Evolutionary conservation across 148 eudicot species (phyloP).

Genomic region (Cornus kousa): DNA sequence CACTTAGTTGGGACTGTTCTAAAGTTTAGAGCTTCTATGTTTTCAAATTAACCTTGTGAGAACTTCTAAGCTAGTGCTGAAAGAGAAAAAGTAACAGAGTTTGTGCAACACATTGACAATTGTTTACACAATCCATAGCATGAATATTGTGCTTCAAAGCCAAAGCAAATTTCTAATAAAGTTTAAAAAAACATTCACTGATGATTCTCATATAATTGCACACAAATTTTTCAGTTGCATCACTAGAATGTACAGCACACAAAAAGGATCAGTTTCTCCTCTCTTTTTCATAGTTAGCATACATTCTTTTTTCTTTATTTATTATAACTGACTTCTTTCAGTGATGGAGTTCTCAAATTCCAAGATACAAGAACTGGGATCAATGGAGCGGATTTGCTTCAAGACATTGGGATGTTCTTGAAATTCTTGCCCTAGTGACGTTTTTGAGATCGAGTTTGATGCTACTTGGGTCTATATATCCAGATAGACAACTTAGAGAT

Average conservation of each 20-base stretch:
- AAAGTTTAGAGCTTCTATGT: not conserved
- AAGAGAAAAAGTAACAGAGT: no score
- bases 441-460: no score
- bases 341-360: not conserved
- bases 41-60: not conserved
- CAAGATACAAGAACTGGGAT: not conserved
- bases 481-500: no score
- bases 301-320: not conserved
- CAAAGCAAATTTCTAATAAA: not conserved
- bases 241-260: not conserved
- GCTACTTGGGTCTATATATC: no score
- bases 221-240: not conserved
- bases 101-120: not conserved
- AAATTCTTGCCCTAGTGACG: no score
- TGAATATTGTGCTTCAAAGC: not conserved
- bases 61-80: not conserved
- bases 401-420: no score
- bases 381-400: no score
- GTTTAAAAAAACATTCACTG: not conserved
- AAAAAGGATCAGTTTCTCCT: no score
- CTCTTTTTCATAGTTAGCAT: no score
- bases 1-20: not conserved
- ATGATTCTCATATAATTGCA: not conserved
- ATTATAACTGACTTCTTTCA: not conserved
- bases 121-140: not conserved